Percentiles rank a stretch among this genome's conserved stretches.
phyloP scores from a whole-genome alignment of 495 filamentous ascomycete genomes.

The Penicillium paxilli region DNA sequence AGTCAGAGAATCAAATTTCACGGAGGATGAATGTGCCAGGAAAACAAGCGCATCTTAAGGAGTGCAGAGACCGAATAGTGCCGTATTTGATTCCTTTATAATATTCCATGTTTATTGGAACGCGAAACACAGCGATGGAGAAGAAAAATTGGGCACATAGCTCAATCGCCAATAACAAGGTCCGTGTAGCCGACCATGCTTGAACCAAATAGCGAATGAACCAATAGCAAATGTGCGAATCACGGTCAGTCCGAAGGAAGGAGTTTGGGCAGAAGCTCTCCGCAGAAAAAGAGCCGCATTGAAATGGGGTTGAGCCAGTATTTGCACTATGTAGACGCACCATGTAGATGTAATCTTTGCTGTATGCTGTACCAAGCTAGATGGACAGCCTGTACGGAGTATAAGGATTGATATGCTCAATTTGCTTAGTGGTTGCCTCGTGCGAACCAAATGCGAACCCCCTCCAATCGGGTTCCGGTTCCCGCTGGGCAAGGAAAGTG shows the following conservation, averaged over 20 bases:
- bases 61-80: not conserved
- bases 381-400: not conserved
- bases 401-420: not conserved
- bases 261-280: not conserved
- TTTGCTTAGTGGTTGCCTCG: not conserved
- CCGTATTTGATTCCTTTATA: not conserved
- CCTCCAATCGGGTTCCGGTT: not conserved
- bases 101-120: not conserved
- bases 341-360: not conserved
- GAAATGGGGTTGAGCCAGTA: not conserved
- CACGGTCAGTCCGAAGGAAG: not conserved
- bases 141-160: not conserved
- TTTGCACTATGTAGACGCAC: not conserved
- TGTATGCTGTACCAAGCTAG: not conserved
- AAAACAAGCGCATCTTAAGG: not conserved
- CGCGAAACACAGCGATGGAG: not conserved
- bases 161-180: not conserved
- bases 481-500: not conserved
- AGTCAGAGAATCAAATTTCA: not conserved
- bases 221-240: not conserved
- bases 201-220: not conserved
- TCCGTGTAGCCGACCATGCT: not conserved
- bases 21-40: not conserved
- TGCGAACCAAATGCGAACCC: not conserved
- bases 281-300: conserved; percentile 1